Conservation (phyloP, 148 eudicot species). For the Persicaria tinctoria region DNA sequence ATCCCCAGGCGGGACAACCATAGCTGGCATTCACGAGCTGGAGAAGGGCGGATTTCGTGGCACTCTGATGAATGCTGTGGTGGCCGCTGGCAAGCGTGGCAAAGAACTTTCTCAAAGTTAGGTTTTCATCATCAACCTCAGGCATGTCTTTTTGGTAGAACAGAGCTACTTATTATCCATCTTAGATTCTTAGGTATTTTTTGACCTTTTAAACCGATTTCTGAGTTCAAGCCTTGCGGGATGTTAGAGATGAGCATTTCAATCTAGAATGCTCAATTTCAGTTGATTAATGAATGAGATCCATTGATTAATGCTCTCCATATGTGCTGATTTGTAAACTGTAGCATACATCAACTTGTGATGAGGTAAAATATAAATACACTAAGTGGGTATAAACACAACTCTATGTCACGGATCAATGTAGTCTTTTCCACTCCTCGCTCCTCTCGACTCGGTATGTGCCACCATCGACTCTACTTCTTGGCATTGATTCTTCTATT, state of each 20-base stretch:
- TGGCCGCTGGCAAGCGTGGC: slow-evolving; percentile 73
- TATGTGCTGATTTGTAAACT: background rate
- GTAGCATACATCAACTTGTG: background rate
- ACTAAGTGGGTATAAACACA: no score
- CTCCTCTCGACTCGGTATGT: no score
- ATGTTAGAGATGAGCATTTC: no score
- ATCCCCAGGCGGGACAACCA: slow-evolving; percentile 87
- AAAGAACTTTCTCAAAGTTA: slow-evolving; percentile 53
- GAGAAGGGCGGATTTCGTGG: slow-evolving; percentile 90
- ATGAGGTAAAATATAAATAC: no score
- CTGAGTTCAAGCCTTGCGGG: no score
- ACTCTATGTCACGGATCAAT: no score
- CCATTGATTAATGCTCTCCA: background rate
- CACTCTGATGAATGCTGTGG: slow-evolving; percentile 85
- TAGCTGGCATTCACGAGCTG: slow-evolving; percentile 88
- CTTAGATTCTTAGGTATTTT: background rate
- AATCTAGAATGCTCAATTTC: no score
- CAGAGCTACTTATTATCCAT: background rate
- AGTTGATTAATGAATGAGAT: background rate
- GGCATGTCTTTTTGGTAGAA: background rate
- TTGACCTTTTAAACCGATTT: background rate
- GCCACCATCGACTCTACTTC: no score
- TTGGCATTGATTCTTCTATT: no score
- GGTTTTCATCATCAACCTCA: background rate
- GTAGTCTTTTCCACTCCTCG: no score